Evolutionary conservation across 1,139 yeast species (phyloP).

Genomic region (Suzukiozyma palmioleophila): DNA sequence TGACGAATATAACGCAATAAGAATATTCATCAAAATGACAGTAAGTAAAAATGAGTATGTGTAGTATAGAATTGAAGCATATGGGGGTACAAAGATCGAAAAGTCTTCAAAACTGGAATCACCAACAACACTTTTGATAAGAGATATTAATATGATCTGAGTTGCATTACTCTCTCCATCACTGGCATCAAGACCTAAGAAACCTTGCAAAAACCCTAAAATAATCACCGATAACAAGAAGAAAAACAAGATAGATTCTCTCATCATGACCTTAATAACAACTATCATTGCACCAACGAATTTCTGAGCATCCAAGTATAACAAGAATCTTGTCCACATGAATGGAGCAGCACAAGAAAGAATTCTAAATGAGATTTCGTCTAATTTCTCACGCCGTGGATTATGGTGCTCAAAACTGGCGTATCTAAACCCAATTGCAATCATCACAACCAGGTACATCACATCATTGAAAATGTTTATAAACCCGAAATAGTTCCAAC

Average conservation of each 20-base stretch:
- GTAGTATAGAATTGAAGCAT: slow-evolving; percentile 74
- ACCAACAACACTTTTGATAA: slow-evolving; percentile 69
- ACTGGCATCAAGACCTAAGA: slow-evolving; percentile 80
- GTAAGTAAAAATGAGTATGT: slow-evolving; percentile 70
- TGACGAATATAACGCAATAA: slow-evolving; percentile 80
- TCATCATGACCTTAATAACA: slow-evolving; percentile 80
- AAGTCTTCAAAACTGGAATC: slow-evolving; percentile 70
- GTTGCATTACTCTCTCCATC: slow-evolving; percentile 83
- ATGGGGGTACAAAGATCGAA: slow-evolving; percentile 74
- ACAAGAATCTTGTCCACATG: slow-evolving; percentile 76
- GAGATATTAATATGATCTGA: slow-evolving; percentile 53
- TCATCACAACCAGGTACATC: slow-evolving; percentile 52
- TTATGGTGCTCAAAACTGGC: slow-evolving; percentile 38
- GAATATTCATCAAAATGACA: slow-evolving; percentile 71
- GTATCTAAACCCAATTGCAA: slow-evolving; percentile 55
- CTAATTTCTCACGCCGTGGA: slow-evolving; percentile 38
- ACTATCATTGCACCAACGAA: slow-evolving; percentile 90
- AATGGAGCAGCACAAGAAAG: slow-evolving; percentile 82
- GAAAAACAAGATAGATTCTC: slow-evolving; percentile 77
- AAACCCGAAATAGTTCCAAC: slow-evolving; percentile 65
- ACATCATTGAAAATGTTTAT: slow-evolving; percentile 77
- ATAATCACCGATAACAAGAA: slow-evolving; percentile 66
- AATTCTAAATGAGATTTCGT: slow-evolving; percentile 64
- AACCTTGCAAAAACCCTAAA: slow-evolving; percentile 81
- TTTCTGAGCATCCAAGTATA: slow-evolving; percentile 72